Evolutionary conservation across 768 basidiomycete genomes (phyloP), one percentile per base, ranked within the genome.

Genomic region (Russula sp.): DNA sequence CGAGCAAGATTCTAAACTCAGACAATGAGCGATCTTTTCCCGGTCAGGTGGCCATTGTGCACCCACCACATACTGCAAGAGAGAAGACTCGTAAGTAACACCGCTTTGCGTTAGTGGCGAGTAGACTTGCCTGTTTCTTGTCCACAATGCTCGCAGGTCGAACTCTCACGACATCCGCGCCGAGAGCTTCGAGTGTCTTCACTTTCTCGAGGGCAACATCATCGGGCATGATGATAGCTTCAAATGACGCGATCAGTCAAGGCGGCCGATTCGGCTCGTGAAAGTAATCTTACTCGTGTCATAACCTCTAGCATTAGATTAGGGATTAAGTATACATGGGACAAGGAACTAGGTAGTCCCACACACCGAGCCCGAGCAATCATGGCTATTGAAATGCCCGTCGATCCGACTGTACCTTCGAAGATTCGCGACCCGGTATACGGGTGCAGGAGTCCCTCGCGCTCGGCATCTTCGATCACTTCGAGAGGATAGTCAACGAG

Each of bases 401-500:
- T 97, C 0, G 92, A 94, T 8, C 93, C 97, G 4, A 96, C 92
- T 0, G 96, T 99, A 4, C 97, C 97, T 73, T 98, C 97, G 62
- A 98, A 99, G 44, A 99, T 94, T 7, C 91, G 85, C 0, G 91
- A 97, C 6, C 90, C 89, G 0, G 92, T 94, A 65, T 94, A 74
- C 0, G 95, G 97, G 60, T 86, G 82, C 1, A 99, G 76, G 2
- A 93, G 76, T 0, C 94, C 94, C 63, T 82, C 78, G 9, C 81
- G 80, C 72, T 98, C 96, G 0, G 97, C 97, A 70, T 98, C 91
- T 65, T 94, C 84, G 68, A 99, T 93, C 80, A 98, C 96, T 98
- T 71, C 18, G 18, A 13, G 16, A 27, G 40, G 10, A 34, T 16
- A 18, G 55, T 62, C 32, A 60, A 35, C 37, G 8, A 13, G 31